Conservation (phyloP, 306 rosid species). For the cucumber (Cucumis sativus) region Cucumber_9930_V3 NC_026655.2:15864501-15865000, state of each 20-base stretch:
- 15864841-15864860: background rate
- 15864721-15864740: background rate
- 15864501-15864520: slow-evolving; percentile 86
- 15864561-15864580: slow-evolving; percentile 85
- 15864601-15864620: slow-evolving; percentile 52
- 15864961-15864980: background rate
- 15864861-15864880: slow-evolving; percentile 2
- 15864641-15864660: background rate
- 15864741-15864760: background rate
- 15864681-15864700: background rate
- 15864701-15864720: background rate
- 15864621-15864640: background rate
- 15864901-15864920: background rate
- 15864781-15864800: background rate
- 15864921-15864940: background rate
- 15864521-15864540: slow-evolving; percentile 64
- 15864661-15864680: background rate
- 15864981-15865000: too few relatives aligned
- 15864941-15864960: background rate
- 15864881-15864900: background rate
- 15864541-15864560: slow-evolving; percentile 88
- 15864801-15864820: slow-evolving; percentile 1
- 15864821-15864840: background rate
- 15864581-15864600: slow-evolving; percentile 75
- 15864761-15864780: background rate